phyloP scores from a whole-genome alignment of 2,329 filamentous ascomycete species.

The Xylariaceae sp. region DNA sequence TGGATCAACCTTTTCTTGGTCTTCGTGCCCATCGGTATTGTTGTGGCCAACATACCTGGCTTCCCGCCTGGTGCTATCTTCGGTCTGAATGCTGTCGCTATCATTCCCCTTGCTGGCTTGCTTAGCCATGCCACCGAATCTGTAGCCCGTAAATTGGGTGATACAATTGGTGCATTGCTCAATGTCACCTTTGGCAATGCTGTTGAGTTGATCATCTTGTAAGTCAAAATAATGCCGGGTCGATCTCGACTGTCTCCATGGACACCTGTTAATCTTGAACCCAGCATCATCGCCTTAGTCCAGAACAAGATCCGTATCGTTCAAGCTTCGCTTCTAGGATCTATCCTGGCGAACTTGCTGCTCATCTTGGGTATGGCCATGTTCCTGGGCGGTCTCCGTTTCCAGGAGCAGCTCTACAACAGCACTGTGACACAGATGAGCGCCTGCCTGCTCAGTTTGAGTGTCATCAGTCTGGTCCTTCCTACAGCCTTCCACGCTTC shows the following conservation, averaged over 20 bases:
- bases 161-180: slow-evolving; percentile 67
- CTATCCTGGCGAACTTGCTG: slow-evolving; percentile 82
- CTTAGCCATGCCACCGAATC: slow-evolving; percentile 72
- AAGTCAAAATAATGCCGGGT: background rate
- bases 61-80: slow-evolving; percentile 61
- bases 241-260: slow-evolving; percentile 23
- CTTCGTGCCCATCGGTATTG: slow-evolving; percentile 76
- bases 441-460: slow-evolving; percentile 83
- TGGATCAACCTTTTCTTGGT: slow-evolving; percentile 74
- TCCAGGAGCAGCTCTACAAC: slow-evolving; percentile 91
- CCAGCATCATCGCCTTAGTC: slow-evolving; percentile 72
- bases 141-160: slow-evolving; percentile 67
- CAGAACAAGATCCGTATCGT: slow-evolving; percentile 88
- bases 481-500: slow-evolving; percentile 94
- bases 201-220: slow-evolving; percentile 73
- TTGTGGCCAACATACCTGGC: slow-evolving; percentile 49
- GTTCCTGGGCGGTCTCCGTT: slow-evolving; percentile 78
- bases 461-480: slow-evolving; percentile 81
- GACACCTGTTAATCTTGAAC: slow-evolving; percentile 25
- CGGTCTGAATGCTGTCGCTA: slow-evolving; percentile 70
- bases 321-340: slow-evolving; percentile 84
- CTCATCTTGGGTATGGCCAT: slow-evolving; percentile 92
- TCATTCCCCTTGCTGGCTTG: slow-evolving; percentile 69
- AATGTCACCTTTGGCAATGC: slow-evolving; percentile 78
- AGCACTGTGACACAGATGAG: slow-evolving; percentile 96